Conservation (phyloP, 73 alveolate species). For the Symbiodinium pilosum region DNA sequence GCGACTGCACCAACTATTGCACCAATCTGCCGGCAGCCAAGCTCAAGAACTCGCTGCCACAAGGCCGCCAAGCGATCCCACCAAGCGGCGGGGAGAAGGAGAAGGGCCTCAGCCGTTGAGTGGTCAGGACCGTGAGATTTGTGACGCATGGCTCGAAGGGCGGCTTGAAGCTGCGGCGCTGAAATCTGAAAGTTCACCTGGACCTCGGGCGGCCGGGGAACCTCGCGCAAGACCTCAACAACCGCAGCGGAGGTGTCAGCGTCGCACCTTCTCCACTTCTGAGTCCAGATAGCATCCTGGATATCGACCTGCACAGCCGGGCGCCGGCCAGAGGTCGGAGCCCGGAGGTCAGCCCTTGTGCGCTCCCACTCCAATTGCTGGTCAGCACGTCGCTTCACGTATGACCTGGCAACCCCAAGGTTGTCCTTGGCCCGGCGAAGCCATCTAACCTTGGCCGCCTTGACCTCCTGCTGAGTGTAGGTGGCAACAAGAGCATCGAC, state of each 20-base stretch:
- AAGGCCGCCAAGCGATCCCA: neutral
- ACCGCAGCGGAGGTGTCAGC: no score
- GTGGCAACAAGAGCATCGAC: neutral
- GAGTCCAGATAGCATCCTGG: neutral
- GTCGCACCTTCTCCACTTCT: neutral
- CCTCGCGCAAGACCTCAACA: neutral
- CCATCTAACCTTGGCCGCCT: neutral
- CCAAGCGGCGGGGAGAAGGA: neutral
- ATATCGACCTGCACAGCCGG: neutral
- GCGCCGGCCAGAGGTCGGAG: neutral
- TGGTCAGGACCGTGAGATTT: neutral
- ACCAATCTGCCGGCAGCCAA: neutral
- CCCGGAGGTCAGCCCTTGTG: neutral
- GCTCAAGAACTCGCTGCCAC: neutral
- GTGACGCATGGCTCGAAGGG: neutral
- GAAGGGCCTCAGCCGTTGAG: neutral
- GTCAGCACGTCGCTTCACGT: neutral
- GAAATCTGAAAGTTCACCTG: neutral
- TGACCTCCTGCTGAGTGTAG: neutral
- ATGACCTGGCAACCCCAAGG: neutral
- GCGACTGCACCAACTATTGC: neutral
- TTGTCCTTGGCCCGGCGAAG: neutral
- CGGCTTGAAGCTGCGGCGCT: neutral
- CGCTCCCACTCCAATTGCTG: neutral
- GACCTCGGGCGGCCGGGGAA: neutral